A percentile compares a stretch with the other conserved stretches of the same genome.
These are phyloP conservation scores for Solanum aculeatissimum DNA, from an alignment of 305 asterid genomes.

Conservation along the genomic window DNA sequence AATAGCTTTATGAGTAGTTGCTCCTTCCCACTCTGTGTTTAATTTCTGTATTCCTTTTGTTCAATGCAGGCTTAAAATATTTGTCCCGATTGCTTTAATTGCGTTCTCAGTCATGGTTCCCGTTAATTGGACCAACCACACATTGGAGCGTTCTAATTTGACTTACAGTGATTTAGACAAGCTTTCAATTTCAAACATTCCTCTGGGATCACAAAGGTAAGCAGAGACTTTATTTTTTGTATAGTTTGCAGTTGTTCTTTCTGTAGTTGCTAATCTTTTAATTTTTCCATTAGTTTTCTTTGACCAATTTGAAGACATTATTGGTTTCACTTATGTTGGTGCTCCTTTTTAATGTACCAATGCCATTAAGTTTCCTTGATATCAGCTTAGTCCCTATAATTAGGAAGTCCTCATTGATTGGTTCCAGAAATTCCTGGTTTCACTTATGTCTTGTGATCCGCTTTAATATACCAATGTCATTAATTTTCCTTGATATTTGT, in stretches of 20 bases:
- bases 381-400: background rate
- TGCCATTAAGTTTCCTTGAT: background rate
- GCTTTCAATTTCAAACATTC: slow-evolving; percentile 92
- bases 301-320: background rate
- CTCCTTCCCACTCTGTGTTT: background rate
- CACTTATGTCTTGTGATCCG: background rate
- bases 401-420: background rate
- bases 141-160: slow-evolving; percentile 35
- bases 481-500: background rate
- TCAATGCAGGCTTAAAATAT: slow-evolving; percentile 69
- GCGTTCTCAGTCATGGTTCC: slow-evolving; percentile 89
- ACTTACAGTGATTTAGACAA: slow-evolving; percentile 65
- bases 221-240: slow-evolving; percentile 1
- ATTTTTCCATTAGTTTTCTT: background rate
- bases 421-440: background rate
- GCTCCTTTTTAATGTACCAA: background rate
- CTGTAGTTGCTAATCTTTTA: background rate
- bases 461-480: background rate
- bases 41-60: background rate
- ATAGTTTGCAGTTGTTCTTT: background rate
- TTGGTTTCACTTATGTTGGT: background rate
- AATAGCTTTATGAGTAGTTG: background rate
- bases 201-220: slow-evolving; percentile 66
- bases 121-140: slow-evolving; percentile 86
- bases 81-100: slow-evolving; percentile 71